phyloP scores from a whole-genome alignment of 352 stramenopile species.

The Peronospora farinosa region DNA sequence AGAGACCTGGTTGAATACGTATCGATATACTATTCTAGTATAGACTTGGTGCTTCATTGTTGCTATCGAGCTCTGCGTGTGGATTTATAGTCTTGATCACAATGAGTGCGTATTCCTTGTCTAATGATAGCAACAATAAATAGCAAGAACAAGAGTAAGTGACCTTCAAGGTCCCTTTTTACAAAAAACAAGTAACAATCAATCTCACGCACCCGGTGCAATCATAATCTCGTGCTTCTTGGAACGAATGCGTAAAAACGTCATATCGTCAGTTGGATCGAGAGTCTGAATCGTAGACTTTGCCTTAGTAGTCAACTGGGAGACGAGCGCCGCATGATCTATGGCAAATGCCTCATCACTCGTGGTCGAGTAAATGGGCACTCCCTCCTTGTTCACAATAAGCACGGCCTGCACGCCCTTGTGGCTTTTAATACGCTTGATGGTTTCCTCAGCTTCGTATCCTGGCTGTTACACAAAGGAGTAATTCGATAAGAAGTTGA shows the following conservation, averaged over 20 bases:
- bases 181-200: not conserved
- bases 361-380: slow-evolving; percentile 89
- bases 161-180: too few species aligned
- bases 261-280: slow-evolving; percentile 90
- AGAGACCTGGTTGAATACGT: too few species aligned
- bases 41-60: not conserved
- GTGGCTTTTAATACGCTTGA: slow-evolving; percentile 91
- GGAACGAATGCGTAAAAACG: slow-evolving; percentile 90
- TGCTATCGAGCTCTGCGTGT: slow-evolving; percentile 36
- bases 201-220: slow-evolving; percentile 37
- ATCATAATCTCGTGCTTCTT: slow-evolving; percentile 95
- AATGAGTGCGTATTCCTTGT: slow-evolving; percentile 92
- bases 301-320: slow-evolving; percentile 86
- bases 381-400: slow-evolving; percentile 90
- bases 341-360: slow-evolving; percentile 85
- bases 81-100: slow-evolving; percentile 89
- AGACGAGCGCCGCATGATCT: slow-evolving; percentile 83
- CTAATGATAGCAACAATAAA: slow-evolving; percentile 19
- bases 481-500: not conserved
- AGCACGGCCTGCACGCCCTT: slow-evolving; percentile 90
- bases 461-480: slow-evolving; percentile 36
- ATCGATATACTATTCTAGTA: too few species aligned
- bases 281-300: slow-evolving; percentile 88
- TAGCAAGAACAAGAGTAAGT: not conserved
- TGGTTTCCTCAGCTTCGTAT: slow-evolving; percentile 92